phyloP scores from a whole-genome alignment of 768 basidiomycete species.

The Russula emetica region DNA sequence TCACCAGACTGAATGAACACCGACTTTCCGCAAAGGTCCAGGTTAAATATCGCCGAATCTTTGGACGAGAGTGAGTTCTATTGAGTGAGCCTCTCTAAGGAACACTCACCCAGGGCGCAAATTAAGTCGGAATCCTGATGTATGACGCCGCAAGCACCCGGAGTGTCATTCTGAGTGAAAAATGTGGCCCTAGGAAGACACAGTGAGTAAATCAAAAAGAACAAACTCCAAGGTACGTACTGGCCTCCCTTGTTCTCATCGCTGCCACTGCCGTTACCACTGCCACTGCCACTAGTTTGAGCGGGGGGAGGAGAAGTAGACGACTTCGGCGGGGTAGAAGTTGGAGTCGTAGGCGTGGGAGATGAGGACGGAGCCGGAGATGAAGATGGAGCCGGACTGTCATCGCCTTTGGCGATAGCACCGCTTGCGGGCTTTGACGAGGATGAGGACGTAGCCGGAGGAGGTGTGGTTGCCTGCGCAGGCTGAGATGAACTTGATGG shows the following conservation, averaged over 20 bases:
- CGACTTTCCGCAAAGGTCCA: constrained; percentile 60
- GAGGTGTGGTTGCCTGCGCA: background rate
- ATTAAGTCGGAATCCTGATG: constrained; percentile 55
- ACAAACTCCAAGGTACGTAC: constrained; percentile 6
- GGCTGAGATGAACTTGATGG: background rate
- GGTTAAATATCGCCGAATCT: constrained; percentile 54
- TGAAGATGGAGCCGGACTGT: too few species aligned
- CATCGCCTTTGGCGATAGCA: too few species aligned
- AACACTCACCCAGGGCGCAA: constrained; percentile 55
- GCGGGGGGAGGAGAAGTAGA: constrained; percentile 11
- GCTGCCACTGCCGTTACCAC: constrained; percentile 10
- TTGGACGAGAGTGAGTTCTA: constrained; percentile 7
- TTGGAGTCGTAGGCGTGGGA: background rate
- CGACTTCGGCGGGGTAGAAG: background rate
- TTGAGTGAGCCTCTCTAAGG: background rate
- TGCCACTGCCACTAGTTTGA: too few species aligned
- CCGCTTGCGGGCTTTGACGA: background rate
- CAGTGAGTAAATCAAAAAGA: background rate
- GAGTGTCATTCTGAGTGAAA: constrained; percentile 48
- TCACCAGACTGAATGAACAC: too few species aligned
- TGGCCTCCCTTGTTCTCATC: background rate
- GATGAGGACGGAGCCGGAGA: too few species aligned
- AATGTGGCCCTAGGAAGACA: constrained; percentile 39
- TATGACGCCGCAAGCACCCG: constrained; percentile 74
- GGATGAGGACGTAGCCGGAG: background rate